Evolutionary conservation across 202 grass and related monocot genomes (phyloP).

Genomic region (Alloteropsis angusta): DNA sequence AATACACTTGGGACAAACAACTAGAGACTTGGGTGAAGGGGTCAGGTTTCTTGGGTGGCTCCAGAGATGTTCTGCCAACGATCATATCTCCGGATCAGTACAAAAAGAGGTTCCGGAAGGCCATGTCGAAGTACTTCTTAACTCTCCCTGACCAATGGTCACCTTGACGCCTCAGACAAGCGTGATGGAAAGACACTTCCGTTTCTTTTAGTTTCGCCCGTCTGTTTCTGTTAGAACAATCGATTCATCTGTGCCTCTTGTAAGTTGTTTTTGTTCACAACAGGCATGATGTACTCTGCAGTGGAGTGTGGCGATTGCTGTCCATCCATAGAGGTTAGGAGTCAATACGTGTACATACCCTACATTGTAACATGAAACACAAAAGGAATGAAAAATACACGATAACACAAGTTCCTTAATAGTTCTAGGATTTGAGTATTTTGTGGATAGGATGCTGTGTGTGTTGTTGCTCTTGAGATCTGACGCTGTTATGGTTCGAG

Average conservation of each 20-base stretch:
- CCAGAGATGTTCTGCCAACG: conserved; percentile 62
- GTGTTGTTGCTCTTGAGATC: background rate
- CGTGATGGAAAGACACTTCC: background rate
- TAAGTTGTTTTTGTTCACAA: conserved; percentile 46
- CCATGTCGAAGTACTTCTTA: conserved; percentile 94
- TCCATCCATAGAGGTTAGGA: conserved; percentile 18
- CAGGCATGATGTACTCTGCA: conserved; percentile 29
- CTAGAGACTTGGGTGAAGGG: conserved; percentile 92
- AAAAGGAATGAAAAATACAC: background rate
- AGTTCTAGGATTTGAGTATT: background rate
- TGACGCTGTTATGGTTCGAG: background rate
- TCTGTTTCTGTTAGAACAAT: conserved; percentile 18
- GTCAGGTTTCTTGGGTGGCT: conserved; percentile 71
- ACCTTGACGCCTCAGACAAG: conserved; percentile 29
- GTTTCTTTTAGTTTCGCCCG: background rate
- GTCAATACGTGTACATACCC: conserved; percentile 36
- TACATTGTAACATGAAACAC: conserved; percentile 23
- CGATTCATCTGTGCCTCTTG: conserved; percentile 29
- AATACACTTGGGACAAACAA: conserved; percentile 98
- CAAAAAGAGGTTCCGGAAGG: conserved; percentile 96
- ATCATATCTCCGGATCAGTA: conserved; percentile 82
- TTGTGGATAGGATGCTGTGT: background rate
- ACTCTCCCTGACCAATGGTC: conserved; percentile 88
- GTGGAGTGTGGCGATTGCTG: background rate
- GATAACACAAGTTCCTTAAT: background rate